Evolutionary conservation across 1,139 yeast species (phyloP).

Genomic region (Suhomyces coccinellae): DNA sequence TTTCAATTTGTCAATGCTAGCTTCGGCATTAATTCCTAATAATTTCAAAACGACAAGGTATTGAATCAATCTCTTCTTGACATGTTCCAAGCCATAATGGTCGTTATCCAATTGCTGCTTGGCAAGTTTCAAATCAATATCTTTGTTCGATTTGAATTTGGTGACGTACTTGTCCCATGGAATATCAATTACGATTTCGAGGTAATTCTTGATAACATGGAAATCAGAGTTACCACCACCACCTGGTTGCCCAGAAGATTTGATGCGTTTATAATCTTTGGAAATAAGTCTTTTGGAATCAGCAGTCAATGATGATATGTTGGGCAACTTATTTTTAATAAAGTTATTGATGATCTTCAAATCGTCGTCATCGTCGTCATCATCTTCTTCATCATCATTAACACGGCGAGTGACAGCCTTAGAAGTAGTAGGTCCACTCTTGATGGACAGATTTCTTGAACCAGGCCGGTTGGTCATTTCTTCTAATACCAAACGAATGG

Average conservation of each 20-base stretch:
- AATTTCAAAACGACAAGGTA: constrained; percentile 77
- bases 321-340: constrained; percentile 47
- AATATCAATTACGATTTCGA: constrained; percentile 67
- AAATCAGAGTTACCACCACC: constrained; percentile 63
- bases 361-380: constrained; percentile 49
- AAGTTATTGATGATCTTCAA: constrained; percentile 46
- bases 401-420: constrained; percentile 9
- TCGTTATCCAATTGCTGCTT: constrained; percentile 66
- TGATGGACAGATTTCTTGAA: constrained; percentile 4
- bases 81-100: constrained; percentile 82
- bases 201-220: constrained; percentile 68
- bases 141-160: constrained; percentile 40
- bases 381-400: constrained; percentile 27
- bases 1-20: constrained; percentile 19
- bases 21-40: constrained; percentile 46
- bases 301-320: constrained; percentile 32
- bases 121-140: constrained; percentile 57
- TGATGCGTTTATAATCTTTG: constrained; percentile 66
- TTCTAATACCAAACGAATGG: constrained; percentile 56
- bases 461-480: constrained; percentile 39
- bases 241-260: constrained; percentile 52
- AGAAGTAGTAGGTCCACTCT: constrained; percentile 8
- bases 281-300: constrained; percentile 60
- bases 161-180: constrained; percentile 57
- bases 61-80: constrained; percentile 78